Evolutionary conservation across 306 rosid species (phyloP), one percentile per base, ranked within the genome.

Genomic region (Fragaria ananassa): DNA sequence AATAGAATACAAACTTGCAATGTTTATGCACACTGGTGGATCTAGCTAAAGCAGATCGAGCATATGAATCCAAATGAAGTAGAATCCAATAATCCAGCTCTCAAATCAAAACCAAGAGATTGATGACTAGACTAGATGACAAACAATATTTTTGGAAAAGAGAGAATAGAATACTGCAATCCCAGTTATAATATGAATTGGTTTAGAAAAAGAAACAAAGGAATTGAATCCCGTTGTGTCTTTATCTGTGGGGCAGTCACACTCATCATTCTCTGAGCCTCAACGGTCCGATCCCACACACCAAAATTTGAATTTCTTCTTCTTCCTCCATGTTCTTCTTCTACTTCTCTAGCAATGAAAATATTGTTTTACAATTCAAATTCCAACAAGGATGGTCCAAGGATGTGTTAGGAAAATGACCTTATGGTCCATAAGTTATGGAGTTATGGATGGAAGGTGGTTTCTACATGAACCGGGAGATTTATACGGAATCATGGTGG

Each of bases 31-130:
- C 54, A 49, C n/a, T 50, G 21, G 57, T 42, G 45, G 45, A 42
- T 53, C 25, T 19, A 53, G 13, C 27, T 9, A n/a, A n/a, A 54
- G 11, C 58, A 54, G 23, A n/a, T 25, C 37, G 45, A 42, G 45
- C 11, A 8, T 8, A 29, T 60, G 39, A 12, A 6, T 60, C 39
- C 19, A 60, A 25, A 68, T 0, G 3, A 9, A 45, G 45, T 19
- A 18, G 58, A 15, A 19, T 3, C 15, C 19, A 44, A 31, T 10
- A 44, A 62, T 42, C 39, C 57, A 27, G 46, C 70, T 60, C 68
- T 11, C 60, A 29, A 74, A 61, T 74, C 70, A 74, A 27, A 61
- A 29, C 70, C 15, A 45, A 44, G 46, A 73, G 42, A 46, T 60
- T 17, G 19, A 25, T 25, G 25, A 25, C 31, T 0, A 18, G 44